Conservation (phyloP, 108 stramenopile species). For the Hondaea fermentalgiana region DNA sequence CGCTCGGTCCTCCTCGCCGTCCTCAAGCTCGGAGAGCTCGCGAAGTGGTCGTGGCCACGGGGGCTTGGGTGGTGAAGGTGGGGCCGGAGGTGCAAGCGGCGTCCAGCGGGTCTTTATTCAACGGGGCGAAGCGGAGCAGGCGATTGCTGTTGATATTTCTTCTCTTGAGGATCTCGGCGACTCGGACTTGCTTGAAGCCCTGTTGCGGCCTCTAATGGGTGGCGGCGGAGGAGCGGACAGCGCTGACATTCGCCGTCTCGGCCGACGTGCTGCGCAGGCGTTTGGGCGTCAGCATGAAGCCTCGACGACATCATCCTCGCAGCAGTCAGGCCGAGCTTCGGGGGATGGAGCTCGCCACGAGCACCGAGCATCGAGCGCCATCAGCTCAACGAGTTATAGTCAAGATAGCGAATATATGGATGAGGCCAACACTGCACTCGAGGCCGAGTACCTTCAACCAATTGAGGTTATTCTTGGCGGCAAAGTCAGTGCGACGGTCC, state of each 20-base stretch:
- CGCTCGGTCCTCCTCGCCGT: too few species aligned
- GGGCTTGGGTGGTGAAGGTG: too few species aligned
- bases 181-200: neutral
- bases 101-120: neutral
- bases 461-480: neutral
- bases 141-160: neutral
- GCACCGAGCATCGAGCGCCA: neutral
- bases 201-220: neutral
- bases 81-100: neutral
- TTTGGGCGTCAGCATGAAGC: neutral
- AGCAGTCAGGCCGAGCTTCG: neutral
- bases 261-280: neutral
- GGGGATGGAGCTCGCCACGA: neutral
- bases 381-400: neutral
- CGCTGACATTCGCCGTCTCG: neutral
- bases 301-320: neutral
- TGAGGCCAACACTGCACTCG: neutral
- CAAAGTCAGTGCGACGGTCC: neutral
- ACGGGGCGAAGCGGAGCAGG: neutral
- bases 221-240: neutral
- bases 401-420: neutral
- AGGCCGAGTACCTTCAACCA: neutral
- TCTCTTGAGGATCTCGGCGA: conserved; percentile 1
- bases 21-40: neutral
- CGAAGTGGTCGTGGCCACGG: too few species aligned